Evolutionary conservation across 1,139 yeast genomes (phyloP), one percentile per base, ranked within the genome.

Genomic region (Blastobotrys buckinghamii): DNA sequence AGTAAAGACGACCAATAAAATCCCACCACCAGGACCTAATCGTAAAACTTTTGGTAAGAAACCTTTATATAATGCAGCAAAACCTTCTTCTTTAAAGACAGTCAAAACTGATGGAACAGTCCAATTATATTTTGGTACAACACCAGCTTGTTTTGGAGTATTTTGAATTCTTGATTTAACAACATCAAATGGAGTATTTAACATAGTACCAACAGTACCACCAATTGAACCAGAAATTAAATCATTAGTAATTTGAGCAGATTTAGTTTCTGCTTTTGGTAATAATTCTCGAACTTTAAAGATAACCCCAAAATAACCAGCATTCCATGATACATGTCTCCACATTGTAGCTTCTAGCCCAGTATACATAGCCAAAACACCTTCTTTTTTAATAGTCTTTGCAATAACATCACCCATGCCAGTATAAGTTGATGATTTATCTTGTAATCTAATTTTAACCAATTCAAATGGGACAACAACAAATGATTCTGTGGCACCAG

Each of bases 21-120:
- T 90, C 74, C 98, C 98, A 67, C 98, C 99, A 64, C 98, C 98
- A 53, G 98, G 98, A 49, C 98, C 98, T 60, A 94, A 77, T 77
- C 98, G 84, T 67, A 92, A 77, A 19, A 94, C 97, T 76, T 94
- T 94, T 59, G 99, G 98, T 60, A 92, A 68, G 79, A 92, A 92
- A 42, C 97, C 97, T 65, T 86, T 84, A 73, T 89, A 90, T 50
- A 90, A 75, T 10, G 68, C 89, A 13, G 73, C 78, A 50, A 81
- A 49, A 13, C 95, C 95, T 67, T 83, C 94, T 97, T 92, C 98
- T 66, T 76, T 81, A 61, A 82, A 82, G 37, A 94, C 90, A 29
- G 82, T 76, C 44, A 76, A 67, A 53, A 92, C 73, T 6, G 95
- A 79, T 39, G 97, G 97, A 55, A 82, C 64, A 27, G 97, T 81